Evolutionary conservation across 192 early-diverging fungal genomes (phyloP).

Genomic region (Coemansia sp.): DNA sequence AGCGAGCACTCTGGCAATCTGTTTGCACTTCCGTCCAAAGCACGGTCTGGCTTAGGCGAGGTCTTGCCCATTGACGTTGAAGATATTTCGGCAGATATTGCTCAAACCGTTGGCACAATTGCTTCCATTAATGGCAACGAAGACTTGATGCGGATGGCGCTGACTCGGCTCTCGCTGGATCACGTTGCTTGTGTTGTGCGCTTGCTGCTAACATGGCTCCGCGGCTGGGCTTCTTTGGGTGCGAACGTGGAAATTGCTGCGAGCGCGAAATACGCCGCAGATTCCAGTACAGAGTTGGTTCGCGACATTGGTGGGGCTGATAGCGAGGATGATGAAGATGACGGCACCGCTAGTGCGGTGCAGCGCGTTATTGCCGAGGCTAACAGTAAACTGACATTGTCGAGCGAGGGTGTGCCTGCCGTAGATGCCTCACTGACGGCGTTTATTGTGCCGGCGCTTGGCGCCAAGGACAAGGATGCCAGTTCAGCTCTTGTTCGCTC

Average conservation of each 20-base stretch:
- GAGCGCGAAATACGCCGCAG: constrained; percentile 28
- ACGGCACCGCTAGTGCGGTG: not conserved
- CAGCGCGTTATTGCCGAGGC: not conserved
- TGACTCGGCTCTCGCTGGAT: constrained; percentile 25
- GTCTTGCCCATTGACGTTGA: no score
- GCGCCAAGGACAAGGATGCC: constrained; percentile 5
- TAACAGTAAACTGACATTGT: not conserved
- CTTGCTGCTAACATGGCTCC: constrained; percentile 35
- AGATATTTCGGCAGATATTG: constrained; percentile 15
- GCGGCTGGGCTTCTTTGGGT: constrained; percentile 26
- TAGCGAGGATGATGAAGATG: not conserved
- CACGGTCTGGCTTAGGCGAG: not conserved
- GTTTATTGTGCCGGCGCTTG: constrained; percentile 9
- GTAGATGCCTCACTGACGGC: constrained; percentile 31
- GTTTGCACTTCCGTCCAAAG: constrained; percentile 10
- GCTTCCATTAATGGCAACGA: constrained; percentile 20
- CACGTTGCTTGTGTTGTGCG: constrained; percentile 41
- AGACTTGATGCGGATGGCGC: constrained; percentile 35
- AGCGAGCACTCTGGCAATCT: constrained; percentile 12
- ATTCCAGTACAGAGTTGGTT: constrained; percentile 1
- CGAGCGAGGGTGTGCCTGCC: constrained; percentile 19
- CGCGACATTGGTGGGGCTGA: not conserved
- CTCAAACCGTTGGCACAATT: constrained; percentile 26
- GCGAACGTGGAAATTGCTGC: constrained; percentile 44
- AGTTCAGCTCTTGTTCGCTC: constrained; percentile 14